Conservation (phyloP, 2,329 filamentous ascomycete genomes). For the Aspergillus cejpii region DNA sequence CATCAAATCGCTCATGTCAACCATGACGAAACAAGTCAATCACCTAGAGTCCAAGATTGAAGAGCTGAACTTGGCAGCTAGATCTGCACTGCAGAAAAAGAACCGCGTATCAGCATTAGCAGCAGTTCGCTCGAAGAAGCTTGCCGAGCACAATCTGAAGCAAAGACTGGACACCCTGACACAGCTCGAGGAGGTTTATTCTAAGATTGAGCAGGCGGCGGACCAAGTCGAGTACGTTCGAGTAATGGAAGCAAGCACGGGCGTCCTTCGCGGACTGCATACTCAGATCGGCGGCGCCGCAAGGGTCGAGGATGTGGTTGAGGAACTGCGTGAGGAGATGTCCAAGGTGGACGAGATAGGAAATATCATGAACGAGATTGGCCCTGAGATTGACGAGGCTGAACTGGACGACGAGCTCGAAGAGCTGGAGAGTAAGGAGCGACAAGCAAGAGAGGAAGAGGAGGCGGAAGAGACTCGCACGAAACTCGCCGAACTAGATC, state of each 20-base stretch:
- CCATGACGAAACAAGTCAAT: slow-evolving; percentile 61
- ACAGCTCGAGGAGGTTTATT: slow-evolving; percentile 76
- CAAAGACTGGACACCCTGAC: slow-evolving; percentile 65
- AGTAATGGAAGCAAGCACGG: slow-evolving; percentile 72
- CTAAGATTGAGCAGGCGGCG: slow-evolving; percentile 76
- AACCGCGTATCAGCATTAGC: slow-evolving; percentile 70
- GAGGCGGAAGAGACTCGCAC: slow-evolving; percentile 45
- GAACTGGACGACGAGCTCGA: slow-evolving; percentile 87
- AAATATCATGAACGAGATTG: slow-evolving; percentile 63
- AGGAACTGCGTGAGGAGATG: slow-evolving; percentile 72
- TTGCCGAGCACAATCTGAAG: slow-evolving; percentile 65
- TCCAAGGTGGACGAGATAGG: slow-evolving; percentile 74
- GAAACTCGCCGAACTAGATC: slow-evolving; percentile 46
- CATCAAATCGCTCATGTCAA: slow-evolving; percentile 64
- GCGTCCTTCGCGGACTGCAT: slow-evolving; percentile 67
- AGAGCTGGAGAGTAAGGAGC: slow-evolving; percentile 59
- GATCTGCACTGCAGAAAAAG: slow-evolving; percentile 63
- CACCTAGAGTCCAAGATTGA: slow-evolving; percentile 53
- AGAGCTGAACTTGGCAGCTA: slow-evolving; percentile 52
- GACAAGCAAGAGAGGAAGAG: slow-evolving; percentile 43
- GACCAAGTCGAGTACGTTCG: slow-evolving; percentile 77
- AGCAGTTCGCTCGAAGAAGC: slow-evolving; percentile 74
- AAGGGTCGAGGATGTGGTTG: slow-evolving; percentile 67
- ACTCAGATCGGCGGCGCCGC: slow-evolving; percentile 69
- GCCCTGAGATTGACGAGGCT: slow-evolving; percentile 60